Evolutionary conservation across 108 stramenopile species (phyloP).

Genomic region (Cyclotella atomus): DNA sequence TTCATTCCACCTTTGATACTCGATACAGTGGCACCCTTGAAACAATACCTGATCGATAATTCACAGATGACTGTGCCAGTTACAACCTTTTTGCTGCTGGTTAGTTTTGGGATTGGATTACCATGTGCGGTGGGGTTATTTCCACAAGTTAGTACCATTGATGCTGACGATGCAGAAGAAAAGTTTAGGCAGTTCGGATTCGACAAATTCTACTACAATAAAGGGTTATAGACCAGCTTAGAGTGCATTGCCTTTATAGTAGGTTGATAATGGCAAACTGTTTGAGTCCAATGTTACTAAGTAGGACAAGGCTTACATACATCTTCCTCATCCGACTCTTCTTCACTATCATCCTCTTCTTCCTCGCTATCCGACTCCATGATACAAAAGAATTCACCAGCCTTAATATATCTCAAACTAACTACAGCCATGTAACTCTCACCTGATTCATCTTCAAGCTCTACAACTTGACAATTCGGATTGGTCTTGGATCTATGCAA

Average conservation of each 20-base stretch:
- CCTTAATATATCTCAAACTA: conserved; percentile 56
- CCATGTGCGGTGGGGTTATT: conserved; percentile 87
- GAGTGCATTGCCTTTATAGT: too few relatives aligned
- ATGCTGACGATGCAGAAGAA: conserved; percentile 69
- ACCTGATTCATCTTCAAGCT: conserved; percentile 72
- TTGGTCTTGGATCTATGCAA: conserved; percentile 57
- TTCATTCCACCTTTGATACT: conserved; percentile 81
- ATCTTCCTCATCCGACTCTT: background rate
- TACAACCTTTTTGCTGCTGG: conserved; percentile 79
- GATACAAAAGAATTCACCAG: conserved; percentile 89
- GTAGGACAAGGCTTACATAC: background rate
- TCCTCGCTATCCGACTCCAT: conserved; percentile 70
- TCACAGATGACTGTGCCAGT: conserved; percentile 73
- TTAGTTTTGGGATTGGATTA: conserved; percentile 82
- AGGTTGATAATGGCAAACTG: too few relatives aligned
- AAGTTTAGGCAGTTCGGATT: too few relatives aligned
- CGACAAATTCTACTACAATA: conserved; percentile 68
- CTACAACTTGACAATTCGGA: conserved; percentile 82
- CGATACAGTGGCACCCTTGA: conserved; percentile 44
- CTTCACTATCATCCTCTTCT: conserved; percentile 22
- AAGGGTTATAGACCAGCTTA: too few relatives aligned
- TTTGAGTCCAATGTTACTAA: too few relatives aligned
- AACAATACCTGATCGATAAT: conserved; percentile 35
- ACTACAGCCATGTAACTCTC: conserved; percentile 79
- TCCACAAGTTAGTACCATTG: conserved; percentile 79